phyloP scores from a whole-genome alignment of 331 rosid species.

The Stylosanthes scabra region DNA sequence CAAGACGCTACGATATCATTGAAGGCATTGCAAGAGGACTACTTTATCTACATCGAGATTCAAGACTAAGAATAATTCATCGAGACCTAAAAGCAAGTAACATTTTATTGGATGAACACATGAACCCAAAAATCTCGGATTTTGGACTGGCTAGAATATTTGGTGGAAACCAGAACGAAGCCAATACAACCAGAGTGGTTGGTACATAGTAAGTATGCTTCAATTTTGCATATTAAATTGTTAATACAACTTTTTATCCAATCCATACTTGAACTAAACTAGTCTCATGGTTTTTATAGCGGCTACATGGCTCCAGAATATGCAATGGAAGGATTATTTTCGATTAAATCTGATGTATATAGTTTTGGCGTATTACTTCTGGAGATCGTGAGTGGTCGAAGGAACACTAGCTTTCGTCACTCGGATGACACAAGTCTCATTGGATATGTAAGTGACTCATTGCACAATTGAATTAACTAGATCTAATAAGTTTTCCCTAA shows the following conservation, averaged over 20 bases:
- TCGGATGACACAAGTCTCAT: constrained; percentile 61
- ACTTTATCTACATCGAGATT: constrained; percentile 81
- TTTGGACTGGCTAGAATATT: constrained; percentile 83
- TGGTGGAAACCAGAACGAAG: constrained; percentile 68
- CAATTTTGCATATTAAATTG: neutral
- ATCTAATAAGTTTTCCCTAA: too few relatives aligned
- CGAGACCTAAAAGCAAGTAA: constrained; percentile 80
- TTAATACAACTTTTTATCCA: neutral
- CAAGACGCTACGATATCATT: constrained; percentile 61
- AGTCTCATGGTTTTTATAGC: constrained; percentile 42
- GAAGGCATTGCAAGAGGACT: constrained; percentile 89
- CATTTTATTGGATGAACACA: constrained; percentile 69
- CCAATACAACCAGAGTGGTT: constrained; percentile 68
- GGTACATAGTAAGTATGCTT: constrained; percentile 80
- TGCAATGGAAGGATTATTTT: constrained; percentile 85
- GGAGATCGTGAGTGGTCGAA: constrained; percentile 70
- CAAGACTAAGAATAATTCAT: constrained; percentile 78
- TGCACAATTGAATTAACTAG: neutral
- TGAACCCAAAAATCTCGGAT: constrained; percentile 85
- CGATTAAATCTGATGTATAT: constrained; percentile 82
- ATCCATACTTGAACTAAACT: constrained; percentile 5
- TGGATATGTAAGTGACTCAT: constrained; percentile 58
- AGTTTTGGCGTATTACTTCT: constrained; percentile 76
- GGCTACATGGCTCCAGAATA: constrained; percentile 87
- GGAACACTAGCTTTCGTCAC: constrained; percentile 61